Evolutionary conservation across 352 stramenopile species (phyloP).

Genomic region (Phytophthora multivora): DNA sequence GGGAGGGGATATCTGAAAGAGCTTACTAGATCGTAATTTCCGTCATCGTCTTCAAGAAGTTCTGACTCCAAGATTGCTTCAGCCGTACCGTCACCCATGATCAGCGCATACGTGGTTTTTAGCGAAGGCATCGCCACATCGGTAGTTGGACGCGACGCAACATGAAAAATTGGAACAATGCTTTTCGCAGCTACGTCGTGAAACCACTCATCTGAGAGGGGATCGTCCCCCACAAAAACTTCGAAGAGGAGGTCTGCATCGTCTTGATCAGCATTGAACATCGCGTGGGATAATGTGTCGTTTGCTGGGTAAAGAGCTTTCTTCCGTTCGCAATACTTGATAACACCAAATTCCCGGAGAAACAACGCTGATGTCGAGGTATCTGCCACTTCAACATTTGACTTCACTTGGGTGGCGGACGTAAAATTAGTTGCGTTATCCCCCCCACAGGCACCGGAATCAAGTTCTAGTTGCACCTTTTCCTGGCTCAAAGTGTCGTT

Average conservation of each 20-base stretch:
- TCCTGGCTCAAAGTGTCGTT: neutral
- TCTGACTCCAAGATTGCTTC: slow-evolving; percentile 42
- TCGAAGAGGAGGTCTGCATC: slow-evolving; percentile 52
- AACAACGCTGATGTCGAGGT: slow-evolving; percentile 13
- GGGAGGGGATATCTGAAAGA: slow-evolving; percentile 35
- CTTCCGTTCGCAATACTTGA: slow-evolving; percentile 51
- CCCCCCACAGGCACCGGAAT: neutral
- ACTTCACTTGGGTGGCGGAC: neutral
- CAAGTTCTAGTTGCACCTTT: neutral
- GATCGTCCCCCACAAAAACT: slow-evolving; percentile 42
- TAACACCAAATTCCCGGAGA: slow-evolving; percentile 41
- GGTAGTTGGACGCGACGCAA: neutral
- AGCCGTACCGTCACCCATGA: slow-evolving; percentile 35
- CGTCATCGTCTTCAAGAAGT: slow-evolving; percentile 28
- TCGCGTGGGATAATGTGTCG: slow-evolving; percentile 38
- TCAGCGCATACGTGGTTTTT: slow-evolving; percentile 32
- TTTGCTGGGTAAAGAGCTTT: slow-evolving; percentile 26
- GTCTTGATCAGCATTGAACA: slow-evolving; percentile 45
- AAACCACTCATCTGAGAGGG: slow-evolving; percentile 52
- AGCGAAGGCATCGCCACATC: no score
- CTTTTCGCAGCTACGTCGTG: slow-evolving; percentile 20
- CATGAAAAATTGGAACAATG: neutral
- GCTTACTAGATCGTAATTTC: slow-evolving; percentile 34
- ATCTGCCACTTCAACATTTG: neutral
- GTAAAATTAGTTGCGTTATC: neutral